Evolutionary conservation across 208 protist genomes (phyloP).

Genomic region (Porcisia deanei): DNA sequence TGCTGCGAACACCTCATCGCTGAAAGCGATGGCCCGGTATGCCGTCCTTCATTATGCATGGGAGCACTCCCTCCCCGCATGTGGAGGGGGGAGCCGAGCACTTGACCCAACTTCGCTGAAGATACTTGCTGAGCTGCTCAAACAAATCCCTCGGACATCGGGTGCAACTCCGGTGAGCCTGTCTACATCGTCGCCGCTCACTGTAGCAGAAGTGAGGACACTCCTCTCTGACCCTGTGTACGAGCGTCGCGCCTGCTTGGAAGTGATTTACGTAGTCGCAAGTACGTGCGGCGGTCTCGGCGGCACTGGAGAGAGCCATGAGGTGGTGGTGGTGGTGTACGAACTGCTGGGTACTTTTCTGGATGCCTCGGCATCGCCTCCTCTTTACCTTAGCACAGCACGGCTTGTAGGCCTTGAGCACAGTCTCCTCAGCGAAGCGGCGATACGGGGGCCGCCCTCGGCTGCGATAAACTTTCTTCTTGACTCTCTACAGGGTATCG

Average conservation of each 20-base stretch:
- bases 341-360: neutral
- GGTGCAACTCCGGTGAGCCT: neutral
- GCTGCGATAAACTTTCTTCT: neutral
- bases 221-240: constrained; percentile 6
- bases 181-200: neutral
- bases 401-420: constrained; percentile 8
- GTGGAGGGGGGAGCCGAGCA: neutral
- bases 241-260: constrained; percentile 2
- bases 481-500: neutral
- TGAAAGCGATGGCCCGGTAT: constrained; percentile 6
- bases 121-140: constrained; percentile 2
- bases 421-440: constrained; percentile 7
- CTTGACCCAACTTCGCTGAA: neutral
- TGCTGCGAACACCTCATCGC: neutral
- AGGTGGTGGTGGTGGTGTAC: constrained; percentile 11
- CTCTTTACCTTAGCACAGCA: constrained; percentile 2
- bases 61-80: neutral
- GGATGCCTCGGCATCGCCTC: constrained; percentile 1
- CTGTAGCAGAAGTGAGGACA: neutral
- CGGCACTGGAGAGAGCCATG: constrained; percentile 5
- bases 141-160: neutral
- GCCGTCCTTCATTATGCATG: constrained; percentile 5
- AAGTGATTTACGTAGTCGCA: constrained; percentile 8
- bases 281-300: constrained; percentile 6
- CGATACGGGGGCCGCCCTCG: neutral